Evolutionary conservation across 2,329 filamentous ascomycete genomes (phyloP).

Genomic region (Colletotrichum sp.): DNA sequence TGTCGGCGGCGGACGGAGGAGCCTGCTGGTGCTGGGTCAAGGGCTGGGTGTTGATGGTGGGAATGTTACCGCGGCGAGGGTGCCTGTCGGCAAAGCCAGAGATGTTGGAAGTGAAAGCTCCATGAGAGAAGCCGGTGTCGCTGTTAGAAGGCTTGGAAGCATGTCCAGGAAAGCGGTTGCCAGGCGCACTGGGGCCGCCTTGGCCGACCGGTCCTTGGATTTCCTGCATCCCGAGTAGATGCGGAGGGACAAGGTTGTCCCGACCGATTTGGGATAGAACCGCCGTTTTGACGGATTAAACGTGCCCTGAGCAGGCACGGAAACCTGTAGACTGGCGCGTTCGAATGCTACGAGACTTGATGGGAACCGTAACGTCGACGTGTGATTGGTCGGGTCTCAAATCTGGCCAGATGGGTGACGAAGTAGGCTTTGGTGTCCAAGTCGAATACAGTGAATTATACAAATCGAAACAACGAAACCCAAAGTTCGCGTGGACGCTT

Average conservation of each 20-base stretch:
- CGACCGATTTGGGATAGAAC: conserved; percentile 76
- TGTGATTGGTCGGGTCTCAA: conserved; percentile 4
- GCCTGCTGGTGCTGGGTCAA: conserved; percentile 33
- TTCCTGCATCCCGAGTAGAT: conserved; percentile 91
- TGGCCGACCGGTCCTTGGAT: conserved; percentile 69
- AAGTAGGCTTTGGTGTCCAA: background rate
- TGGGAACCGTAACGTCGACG: background rate
- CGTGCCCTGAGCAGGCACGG: conserved; percentile 60
- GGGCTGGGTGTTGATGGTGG: conserved; percentile 80
- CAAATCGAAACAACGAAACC: conserved; percentile 2
- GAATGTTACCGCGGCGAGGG: conserved; percentile 83
- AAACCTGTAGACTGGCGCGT: conserved; percentile 27
- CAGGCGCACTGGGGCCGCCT: conserved; percentile 59
- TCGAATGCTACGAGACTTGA: conserved; percentile 10
- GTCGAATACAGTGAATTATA: background rate
- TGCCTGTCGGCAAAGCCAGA: conserved; percentile 87
- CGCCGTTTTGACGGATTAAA: conserved; percentile 76
- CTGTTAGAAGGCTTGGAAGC: conserved; percentile 82
- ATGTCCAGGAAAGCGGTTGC: conserved; percentile 68
- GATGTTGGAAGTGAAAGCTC: conserved; percentile 87
- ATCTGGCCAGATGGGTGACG: background rate
- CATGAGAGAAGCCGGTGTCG: conserved; percentile 90
- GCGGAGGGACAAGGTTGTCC: conserved; percentile 87
- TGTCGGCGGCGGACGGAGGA: conserved; percentile 67
- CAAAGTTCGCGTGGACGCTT: background rate